These are phyloP conservation scores for Pittosporum tobira DNA, from an alignment of 129 eudicot genomes.

Conservation along the genomic window DNA sequence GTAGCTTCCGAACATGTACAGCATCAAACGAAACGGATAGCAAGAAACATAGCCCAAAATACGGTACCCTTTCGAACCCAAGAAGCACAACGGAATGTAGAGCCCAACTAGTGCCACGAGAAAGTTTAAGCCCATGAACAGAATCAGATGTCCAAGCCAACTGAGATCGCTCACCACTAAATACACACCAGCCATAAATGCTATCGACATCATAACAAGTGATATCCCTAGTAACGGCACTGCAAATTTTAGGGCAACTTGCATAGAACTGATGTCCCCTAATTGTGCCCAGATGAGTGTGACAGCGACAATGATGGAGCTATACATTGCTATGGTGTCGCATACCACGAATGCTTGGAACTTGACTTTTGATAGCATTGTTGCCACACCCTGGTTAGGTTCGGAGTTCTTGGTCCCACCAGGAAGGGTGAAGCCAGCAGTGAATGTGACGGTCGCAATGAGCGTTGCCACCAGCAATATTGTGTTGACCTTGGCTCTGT, in stretches of 20 bases:
- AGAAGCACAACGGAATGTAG: constrained; percentile 19
- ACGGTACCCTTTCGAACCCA: constrained; percentile 1
- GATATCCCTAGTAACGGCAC: constrained; percentile 25
- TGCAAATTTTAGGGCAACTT: constrained; percentile 21
- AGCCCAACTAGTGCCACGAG: background rate
- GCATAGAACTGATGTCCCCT: constrained; percentile 21
- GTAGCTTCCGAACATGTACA: constrained; percentile 10
- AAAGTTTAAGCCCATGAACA: constrained; percentile 14
- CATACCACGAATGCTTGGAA: constrained; percentile 29
- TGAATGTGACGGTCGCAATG: constrained; percentile 30
- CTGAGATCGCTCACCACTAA: constrained; percentile 16
- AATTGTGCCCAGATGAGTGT: constrained; percentile 38
- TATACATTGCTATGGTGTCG: constrained; percentile 30
- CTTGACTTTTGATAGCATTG: constrained; percentile 19
- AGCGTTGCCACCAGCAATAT: constrained; percentile 35
- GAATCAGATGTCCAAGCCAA: constrained; percentile 20
- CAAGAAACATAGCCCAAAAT: background rate
- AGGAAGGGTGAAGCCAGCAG: constrained; percentile 39
- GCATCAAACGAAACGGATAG: constrained; percentile 9
- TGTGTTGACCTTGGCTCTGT: constrained; percentile 32
- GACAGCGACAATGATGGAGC: constrained; percentile 31
- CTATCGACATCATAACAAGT: constrained; percentile 25
- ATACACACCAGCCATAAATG: constrained; percentile 23
- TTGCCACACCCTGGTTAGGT: constrained; percentile 23
- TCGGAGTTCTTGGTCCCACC: constrained; percentile 31